Conservation (phyloP, 306 rosid genomes). For the Cajanus cajan region DNA sequence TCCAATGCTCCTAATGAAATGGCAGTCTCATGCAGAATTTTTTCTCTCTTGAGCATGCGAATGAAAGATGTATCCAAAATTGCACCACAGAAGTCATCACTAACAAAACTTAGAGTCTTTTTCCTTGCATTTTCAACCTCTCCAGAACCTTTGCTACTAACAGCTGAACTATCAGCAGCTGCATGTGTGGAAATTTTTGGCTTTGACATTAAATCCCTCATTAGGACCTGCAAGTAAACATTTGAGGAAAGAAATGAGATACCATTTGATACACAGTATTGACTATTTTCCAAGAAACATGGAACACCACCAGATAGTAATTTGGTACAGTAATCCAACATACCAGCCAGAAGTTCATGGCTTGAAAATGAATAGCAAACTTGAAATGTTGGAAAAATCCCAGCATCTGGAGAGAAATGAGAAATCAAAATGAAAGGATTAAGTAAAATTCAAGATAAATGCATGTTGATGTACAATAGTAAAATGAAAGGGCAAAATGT, state of each 20-base stretch:
- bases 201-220: slow-evolving; percentile 86
- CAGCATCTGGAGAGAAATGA: slow-evolving; percentile 66
- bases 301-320: background rate
- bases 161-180: slow-evolving; percentile 49
- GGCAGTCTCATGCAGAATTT: slow-evolving; percentile 57
- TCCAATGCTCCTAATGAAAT: slow-evolving; percentile 68
- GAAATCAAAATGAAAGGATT: slow-evolving; percentile 20
- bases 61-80: slow-evolving; percentile 83
- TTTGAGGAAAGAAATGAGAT: slow-evolving; percentile 33
- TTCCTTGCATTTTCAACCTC: slow-evolving; percentile 56
- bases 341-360: slow-evolving; percentile 96
- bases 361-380: slow-evolving; percentile 82
- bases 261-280: slow-evolving; percentile 18
- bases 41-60: slow-evolving; percentile 84
- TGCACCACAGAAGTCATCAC: slow-evolving; percentile 60
- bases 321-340: slow-evolving; percentile 19
- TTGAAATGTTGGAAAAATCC: slow-evolving; percentile 82
- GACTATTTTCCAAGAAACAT: background rate
- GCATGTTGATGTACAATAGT: background rate
- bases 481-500: background rate
- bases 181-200: slow-evolving; percentile 57
- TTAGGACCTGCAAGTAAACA: slow-evolving; percentile 54
- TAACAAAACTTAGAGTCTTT: slow-evolving; percentile 56
- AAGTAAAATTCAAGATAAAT: slow-evolving; percentile 13
- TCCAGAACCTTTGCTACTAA: slow-evolving; percentile 49